Evolutionary conservation across 495 filamentous ascomycete genomes (phyloP), one percentile per base, ranked within the genome.

Genomic region (Lepraria neglecta): DNA sequence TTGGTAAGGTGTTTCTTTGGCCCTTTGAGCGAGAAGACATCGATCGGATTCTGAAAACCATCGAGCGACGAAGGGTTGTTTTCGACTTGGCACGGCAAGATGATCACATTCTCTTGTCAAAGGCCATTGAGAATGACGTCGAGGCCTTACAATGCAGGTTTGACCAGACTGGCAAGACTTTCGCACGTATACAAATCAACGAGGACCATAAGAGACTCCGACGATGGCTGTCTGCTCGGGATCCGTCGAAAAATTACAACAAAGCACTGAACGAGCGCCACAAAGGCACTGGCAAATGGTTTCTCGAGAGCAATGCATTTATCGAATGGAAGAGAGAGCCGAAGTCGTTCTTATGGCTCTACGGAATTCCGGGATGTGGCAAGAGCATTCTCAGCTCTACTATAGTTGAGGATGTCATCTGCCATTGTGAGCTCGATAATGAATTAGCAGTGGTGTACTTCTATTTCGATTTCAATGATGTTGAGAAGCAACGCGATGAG

Each of bases 391-490:
- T 58, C 5, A 44, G 42, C 42, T 45, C 56, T n/a, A 45, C 40
- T 17, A 17, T 58, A 30, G 31, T 58, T 47, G 40, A 58, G 17
- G 0, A 58, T 1, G 27, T 31, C 6, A 21, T 56, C 9, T 6
- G 15, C 11, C 1, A 42, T 15, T 31, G 33, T 24, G 17, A 7
- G 12, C 4, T 11, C 21, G 1, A 3, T 1, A 6, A 14, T n/a
- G 12, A 15, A 0, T 38, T 15, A 2, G 35, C 35, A 4, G 40
- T 57, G 4, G 10, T 27, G 27, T 71, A 67, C 56, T 77, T 68
- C 43, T 70, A 74, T 56, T 75, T 76, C 48, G 68, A 73, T 47
- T 73, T 72, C 48, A 68, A 65, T 28, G 64, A 74, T 47, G 30
- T 35, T 40, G 64, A 65, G 9, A 68, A 69, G 46, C 67, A 68